Base-by-base conservation (phyloP, 345 rosid genomes). In the Populus ilicifolia region DNA sequence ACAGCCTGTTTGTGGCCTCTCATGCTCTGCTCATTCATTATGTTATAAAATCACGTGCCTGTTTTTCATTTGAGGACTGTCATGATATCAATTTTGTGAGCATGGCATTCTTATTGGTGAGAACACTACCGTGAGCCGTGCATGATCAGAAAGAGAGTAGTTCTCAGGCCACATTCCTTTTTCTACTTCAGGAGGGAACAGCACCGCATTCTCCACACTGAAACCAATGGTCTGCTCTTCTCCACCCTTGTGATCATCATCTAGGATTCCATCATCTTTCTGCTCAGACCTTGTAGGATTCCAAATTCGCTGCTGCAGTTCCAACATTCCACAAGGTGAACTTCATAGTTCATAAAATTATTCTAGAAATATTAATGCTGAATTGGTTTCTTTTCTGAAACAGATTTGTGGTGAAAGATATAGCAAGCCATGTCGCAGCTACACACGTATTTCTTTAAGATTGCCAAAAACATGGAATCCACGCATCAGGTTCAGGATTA, bases 161-260 rank as follows among this genome's bases (percentile, higher is more conserved):
- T 88, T 86, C 73, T 93, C 97, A 0, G 99, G 99, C 97, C 99
- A 95, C 76, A 80, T 81, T 77, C 98, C 98, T 81, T 85, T 92
- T 87, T 95, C 99, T 73, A 85, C 96, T 88, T 95, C 99, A 50
- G 84, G 84, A 3, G 99, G 99, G 72, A 88, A 95, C 70, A 95
- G 88, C 79, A 83, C 85, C 8, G 98, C 99, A 82, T 88, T 88
- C 77, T 91, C 89, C 75, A 93, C 91, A 36, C 85, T 86, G 75
- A 93, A 86, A 78, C 98, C 97, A 21, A 92, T 81, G n/a, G 86
- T 83, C 82, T 93, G 96, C 81, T 88, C 85, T 74, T 77, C 82
- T 54, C 77, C 70, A n/a, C 81, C 83, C 77, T 83, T 81, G 2
- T 68, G 74, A 71, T 56, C 80, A 30, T 78, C 77, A 1, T 86